Base-by-base conservation (phyloP, 2,329 filamentous ascomycete species). In the Gnomoniopsis smithogilvyi region DNA sequence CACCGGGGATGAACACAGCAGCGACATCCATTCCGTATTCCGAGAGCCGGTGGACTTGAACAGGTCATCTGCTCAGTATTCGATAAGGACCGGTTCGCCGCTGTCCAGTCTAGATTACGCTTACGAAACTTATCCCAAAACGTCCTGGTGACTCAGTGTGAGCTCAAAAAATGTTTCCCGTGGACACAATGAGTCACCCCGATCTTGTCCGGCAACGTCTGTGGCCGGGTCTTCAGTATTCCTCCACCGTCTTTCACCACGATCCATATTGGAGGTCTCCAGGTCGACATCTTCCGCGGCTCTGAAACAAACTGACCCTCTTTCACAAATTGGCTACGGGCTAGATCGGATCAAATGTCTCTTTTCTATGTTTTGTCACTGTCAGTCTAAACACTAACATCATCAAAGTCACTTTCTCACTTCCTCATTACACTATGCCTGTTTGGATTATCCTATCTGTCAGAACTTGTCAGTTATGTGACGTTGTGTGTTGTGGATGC, bases 171-270 rank as follows among this genome's bases (percentile, higher is more conserved):
- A 21, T 34, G 51, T n/a, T 12, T 21, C 24, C 47, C 21, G 41
- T 36, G 50, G 34, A 45, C 56, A 51, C 41, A 51, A 50, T 62
- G 60, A 62, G 43, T 62, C 60, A 62, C 60, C 56, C 60, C 34
- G 52, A 22, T 11, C n/a, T 33, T n/a, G 33, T 55, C 30, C 21
- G n/a, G 26, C 14, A 30, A 47, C 38, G 33, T 12, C 24, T 15
- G 30, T 24, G 22, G 21, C 21, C 21, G n/a, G 14, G 15, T 58
- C 22, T 34, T 48, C n/a, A 46, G 15, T 8, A 41, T 22, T 22
- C 24, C n/a, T 11, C n/a, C 33, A n/a, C 6, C 38, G 6, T 15
- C 3, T 4, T 11, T 47, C 15, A 10, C 12, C 21, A 17, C 17
- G 26, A 22, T 19, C 22, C 22, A 48, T 43, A 43, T 6, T 24